Percentiles rank a stretch among this genome's conserved stretches.
Evolutionary conservation across 805 yeast species (phyloP).

Genomic region (Torulaspora microellipsoides): DNA sequence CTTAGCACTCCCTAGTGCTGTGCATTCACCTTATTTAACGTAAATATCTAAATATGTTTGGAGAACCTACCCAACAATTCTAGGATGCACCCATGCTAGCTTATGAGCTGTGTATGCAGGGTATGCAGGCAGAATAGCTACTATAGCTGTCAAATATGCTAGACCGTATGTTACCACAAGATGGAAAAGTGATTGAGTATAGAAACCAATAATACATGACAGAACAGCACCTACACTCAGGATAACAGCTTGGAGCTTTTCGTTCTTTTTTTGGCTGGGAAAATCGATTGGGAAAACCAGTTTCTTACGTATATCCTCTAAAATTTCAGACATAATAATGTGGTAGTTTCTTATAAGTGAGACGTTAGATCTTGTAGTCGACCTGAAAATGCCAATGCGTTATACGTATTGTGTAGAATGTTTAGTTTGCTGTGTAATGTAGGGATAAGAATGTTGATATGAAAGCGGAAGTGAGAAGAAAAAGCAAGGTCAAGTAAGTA

Average conservation of each 20-base stretch:
- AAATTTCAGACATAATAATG: constrained; percentile 31
- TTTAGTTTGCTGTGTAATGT: no score
- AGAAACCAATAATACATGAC: constrained; percentile 46
- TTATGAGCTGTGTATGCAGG: constrained; percentile 49
- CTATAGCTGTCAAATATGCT: constrained; percentile 32
- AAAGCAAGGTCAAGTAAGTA: no score
- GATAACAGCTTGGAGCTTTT: constrained; percentile 12
- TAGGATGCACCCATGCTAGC: constrained; percentile 42
- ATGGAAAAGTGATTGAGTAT: constrained; percentile 41
- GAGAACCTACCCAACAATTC: constrained; percentile 10
- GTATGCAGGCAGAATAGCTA: constrained; percentile 55
- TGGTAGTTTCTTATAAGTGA: no score
- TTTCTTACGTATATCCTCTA: constrained; percentile 26
- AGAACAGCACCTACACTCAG: constrained; percentile 29
- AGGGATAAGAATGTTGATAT: no score
- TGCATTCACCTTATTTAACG: no score
- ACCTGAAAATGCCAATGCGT: neutral
- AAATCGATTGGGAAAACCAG: constrained; percentile 35
- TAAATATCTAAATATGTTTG: no score
- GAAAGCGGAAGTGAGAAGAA: no score
- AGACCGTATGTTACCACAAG: constrained; percentile 40
- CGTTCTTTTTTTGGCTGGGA: constrained; percentile 27
- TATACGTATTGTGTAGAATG: neutral
- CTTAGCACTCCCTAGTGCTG: no score
- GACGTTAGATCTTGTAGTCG: no score